Conservation (phyloP, 139 green algal genomes). For the Trebouxia sp. region DNA sequence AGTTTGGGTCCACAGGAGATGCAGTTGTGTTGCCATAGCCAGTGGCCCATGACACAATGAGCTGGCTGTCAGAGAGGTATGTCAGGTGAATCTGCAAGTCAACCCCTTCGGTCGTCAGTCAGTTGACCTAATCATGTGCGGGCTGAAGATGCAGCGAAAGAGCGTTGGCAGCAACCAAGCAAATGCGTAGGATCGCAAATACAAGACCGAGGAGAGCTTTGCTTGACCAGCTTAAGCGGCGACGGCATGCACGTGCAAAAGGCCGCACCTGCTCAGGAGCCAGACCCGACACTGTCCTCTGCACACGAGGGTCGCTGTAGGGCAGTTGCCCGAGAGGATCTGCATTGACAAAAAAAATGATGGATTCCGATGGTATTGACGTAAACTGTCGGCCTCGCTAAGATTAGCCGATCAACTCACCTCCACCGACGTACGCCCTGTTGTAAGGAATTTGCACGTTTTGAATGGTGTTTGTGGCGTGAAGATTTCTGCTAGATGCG, state of each 20-base stretch:
- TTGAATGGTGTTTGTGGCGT: background rate
- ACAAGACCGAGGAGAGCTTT: too few relatives aligned
- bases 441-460: background rate
- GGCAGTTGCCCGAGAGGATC: background rate
- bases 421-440: too few relatives aligned
- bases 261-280: background rate
- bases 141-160: too few relatives aligned
- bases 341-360: background rate
- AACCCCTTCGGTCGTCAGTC: too few relatives aligned
- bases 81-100: conserved; percentile 27
- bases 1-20: background rate
- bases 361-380: too few relatives aligned
- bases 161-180: too few relatives aligned
- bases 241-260: too few relatives aligned
- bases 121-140: too few relatives aligned
- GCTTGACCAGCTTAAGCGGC: too few relatives aligned
- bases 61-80: background rate
- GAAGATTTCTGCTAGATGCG: background rate
- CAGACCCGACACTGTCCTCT: background rate
- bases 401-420: too few relatives aligned
- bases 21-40: background rate
- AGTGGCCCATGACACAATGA: conserved; percentile 16
- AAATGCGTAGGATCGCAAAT: too few relatives aligned
- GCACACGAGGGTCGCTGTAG: background rate
- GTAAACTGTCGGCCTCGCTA: too few relatives aligned